A percentile compares a stretch with the other conserved stretches of the same genome.
Conservation (phyloP, 768 basidiomycete species). For the Fomitopsis pulvina region DNA sequence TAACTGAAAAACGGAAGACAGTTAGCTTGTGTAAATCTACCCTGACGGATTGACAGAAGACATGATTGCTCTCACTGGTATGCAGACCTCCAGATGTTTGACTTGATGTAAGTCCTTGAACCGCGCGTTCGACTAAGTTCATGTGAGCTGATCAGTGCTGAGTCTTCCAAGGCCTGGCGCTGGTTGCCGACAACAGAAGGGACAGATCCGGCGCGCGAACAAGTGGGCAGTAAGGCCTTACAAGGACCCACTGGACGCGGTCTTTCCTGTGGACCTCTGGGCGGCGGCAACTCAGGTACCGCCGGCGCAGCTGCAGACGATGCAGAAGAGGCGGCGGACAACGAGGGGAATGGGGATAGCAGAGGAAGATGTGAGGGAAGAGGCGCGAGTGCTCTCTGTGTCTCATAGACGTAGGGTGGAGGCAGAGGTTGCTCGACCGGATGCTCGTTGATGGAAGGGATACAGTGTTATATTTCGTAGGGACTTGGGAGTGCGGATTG, state of each 20-base stretch:
- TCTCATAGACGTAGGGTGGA: slow-evolving; percentile 12
- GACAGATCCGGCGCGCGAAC: slow-evolving; percentile 30
- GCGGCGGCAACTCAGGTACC: neutral
- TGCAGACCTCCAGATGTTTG: too few relatives aligned
- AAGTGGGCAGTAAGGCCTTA: slow-evolving; percentile 5
- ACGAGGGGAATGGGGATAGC: neutral
- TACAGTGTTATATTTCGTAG: too few relatives aligned
- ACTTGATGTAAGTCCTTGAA: too few relatives aligned
- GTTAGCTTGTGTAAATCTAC: too few relatives aligned
- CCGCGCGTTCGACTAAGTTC: too few relatives aligned
- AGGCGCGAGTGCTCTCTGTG: neutral
- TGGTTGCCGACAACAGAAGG: slow-evolving; percentile 35
- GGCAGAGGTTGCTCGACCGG: slow-evolving; percentile 11
- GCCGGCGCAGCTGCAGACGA: neutral
- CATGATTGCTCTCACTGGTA: too few relatives aligned
- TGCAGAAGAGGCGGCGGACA: neutral
- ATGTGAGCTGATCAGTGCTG: too few relatives aligned
- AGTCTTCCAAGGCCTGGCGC: too few relatives aligned
- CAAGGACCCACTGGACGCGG: slow-evolving; percentile 13
- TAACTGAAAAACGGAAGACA: too few relatives aligned
- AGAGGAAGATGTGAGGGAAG: neutral
- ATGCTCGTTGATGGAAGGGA: slow-evolving; percentile 12
- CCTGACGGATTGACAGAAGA: too few relatives aligned
- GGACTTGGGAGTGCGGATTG: too few relatives aligned
- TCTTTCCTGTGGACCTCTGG: slow-evolving; percentile 9